A percentile compares a stretch with the other conserved stretches of the same genome.
Conservation (phyloP, 495 filamentous ascomycete species). For the Aspergillus affinis region DNA sequence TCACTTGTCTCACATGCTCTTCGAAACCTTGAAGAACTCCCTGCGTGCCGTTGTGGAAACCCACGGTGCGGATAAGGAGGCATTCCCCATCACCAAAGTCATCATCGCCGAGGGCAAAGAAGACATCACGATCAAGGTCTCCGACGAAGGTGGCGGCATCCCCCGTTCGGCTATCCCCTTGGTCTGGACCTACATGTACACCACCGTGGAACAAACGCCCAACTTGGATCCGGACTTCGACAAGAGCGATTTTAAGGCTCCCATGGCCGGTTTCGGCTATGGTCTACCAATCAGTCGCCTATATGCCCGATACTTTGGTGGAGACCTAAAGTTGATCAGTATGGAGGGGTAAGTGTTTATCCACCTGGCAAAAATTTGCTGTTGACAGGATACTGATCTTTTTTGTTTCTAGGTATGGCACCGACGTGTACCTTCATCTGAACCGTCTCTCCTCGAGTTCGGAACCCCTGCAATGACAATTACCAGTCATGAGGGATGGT, state of each 20-base stretch:
- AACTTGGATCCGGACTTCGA: slow-evolving; percentile 96
- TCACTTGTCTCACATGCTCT: slow-evolving; percentile 97
- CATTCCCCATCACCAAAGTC: slow-evolving; percentile 94
- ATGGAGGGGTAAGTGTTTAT: slow-evolving; percentile 86
- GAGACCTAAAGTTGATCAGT: slow-evolving; percentile 94
- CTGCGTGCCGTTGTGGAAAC: slow-evolving; percentile 94
- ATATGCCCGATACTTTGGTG: slow-evolving; percentile 96
- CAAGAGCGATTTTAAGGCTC: slow-evolving; percentile 98
- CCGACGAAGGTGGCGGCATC: slow-evolving; percentile 94
- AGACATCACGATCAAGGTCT: slow-evolving; percentile 98
- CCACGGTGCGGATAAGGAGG: slow-evolving; percentile 90
- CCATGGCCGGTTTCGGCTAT: slow-evolving; percentile 98
- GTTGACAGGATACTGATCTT: background rate
- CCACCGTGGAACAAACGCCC: slow-evolving; percentile 93
- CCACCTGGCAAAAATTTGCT: slow-evolving; percentile 5
- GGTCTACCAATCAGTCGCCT: slow-evolving; percentile 89
- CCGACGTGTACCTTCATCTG: slow-evolving; percentile 96
- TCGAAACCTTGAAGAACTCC: slow-evolving; percentile 98
- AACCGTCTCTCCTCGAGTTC: slow-evolving; percentile 94
- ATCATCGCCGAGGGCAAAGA: slow-evolving; percentile 97
- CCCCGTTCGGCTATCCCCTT: slow-evolving; percentile 87
- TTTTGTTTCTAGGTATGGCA: slow-evolving; percentile 74
- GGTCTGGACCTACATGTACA: slow-evolving; percentile 99
- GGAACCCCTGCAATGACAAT: slow-evolving; percentile 97
- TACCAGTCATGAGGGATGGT: slow-evolving; percentile 89